Conservation (phyloP, 345 rosid species). For the Brassica incana region DNA sequence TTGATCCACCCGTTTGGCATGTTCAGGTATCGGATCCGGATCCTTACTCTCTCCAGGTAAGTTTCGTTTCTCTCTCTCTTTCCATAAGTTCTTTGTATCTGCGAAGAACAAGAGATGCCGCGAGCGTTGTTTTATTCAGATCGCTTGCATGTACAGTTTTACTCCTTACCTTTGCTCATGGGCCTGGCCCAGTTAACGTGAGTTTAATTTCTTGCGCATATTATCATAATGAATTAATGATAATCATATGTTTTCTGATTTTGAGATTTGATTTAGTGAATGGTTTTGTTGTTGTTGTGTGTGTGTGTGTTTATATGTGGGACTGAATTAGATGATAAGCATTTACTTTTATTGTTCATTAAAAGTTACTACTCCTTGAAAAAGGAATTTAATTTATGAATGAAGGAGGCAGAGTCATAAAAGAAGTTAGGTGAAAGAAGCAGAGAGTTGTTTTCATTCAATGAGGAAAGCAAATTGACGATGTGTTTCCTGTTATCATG, state of each 20-base stretch:
- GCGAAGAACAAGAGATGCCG: constrained; percentile 2
- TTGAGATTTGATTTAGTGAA: neutral
- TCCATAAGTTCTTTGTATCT: neutral
- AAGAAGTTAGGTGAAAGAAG: constrained; percentile 30
- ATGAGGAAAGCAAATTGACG: constrained; percentile 33
- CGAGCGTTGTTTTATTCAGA: constrained; percentile 20
- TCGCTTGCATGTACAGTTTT: neutral
- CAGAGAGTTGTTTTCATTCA: constrained; percentile 11
- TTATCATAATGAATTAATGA: neutral
- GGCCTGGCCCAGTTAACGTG: constrained; percentile 29
- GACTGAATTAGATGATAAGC: neutral
- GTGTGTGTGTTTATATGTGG: neutral
- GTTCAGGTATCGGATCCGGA: constrained; percentile 39
- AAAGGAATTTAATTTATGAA: constrained; percentile 12
- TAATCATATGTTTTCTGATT: neutral
- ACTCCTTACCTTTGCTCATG: neutral
- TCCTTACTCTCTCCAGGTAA: neutral
- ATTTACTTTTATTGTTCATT: neutral
- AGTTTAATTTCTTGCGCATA: neutral
- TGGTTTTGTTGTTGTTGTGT: neutral
- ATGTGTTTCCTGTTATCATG: constrained; percentile 28
- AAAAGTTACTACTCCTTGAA: neutral
- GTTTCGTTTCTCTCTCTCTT: neutral
- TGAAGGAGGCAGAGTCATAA: constrained; percentile 13
- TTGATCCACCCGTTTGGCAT: constrained; percentile 91